Evolutionary conservation across 2,329 filamentous ascomycete species (phyloP), one percentile per base, ranked within the genome.

Genomic region (Fonsecaea nubica): DNA sequence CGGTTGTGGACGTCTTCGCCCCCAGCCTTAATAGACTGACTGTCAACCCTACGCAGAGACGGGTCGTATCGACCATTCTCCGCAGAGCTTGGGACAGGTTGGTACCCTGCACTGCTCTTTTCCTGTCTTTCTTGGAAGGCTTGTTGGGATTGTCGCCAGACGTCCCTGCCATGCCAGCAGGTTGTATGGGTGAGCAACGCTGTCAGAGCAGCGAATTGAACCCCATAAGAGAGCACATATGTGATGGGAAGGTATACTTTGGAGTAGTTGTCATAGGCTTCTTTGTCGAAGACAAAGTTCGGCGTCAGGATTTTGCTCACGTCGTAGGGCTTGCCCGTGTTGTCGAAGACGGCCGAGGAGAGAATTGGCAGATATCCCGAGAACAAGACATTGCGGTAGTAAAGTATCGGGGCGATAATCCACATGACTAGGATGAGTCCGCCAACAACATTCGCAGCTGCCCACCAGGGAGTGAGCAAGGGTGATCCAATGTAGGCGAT

Each of bases 401-500:
- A 94, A 73, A 92, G 85, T 40, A 94, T 84, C 0, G 92, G 92
- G 0, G 92, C 91, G 36, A 91, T 79, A 62, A 94, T 86, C 92
- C 92, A 95, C 89, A 95, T 94, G 60, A 95, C 90, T 56, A 93
- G 80, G 2, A 92, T 87, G 58, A 95, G 82, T 4, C 92, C 92
- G 65, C 89, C 90, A 33, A 95, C 87, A 42, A 95, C 92, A 74
- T 95, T 95, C 79, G 93, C 87, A 8, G 92, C 90, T 48, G 92
- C 90, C 92, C 92, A 93, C 77, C 94, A 95, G 0, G 92, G 92
- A 0, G 92, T 92, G 15, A 95, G 84, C 6, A 96, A 81, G 0
- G 91, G 92, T 3, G 92, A 95, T 15, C 92, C 92, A 72, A 96
- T 95, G 74, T 94, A 87, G 0, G 92, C 92, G 69, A 96, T 89